phyloP scores from a whole-genome alignment of 106 monocot species.

The Dioscorea alata region DNA sequence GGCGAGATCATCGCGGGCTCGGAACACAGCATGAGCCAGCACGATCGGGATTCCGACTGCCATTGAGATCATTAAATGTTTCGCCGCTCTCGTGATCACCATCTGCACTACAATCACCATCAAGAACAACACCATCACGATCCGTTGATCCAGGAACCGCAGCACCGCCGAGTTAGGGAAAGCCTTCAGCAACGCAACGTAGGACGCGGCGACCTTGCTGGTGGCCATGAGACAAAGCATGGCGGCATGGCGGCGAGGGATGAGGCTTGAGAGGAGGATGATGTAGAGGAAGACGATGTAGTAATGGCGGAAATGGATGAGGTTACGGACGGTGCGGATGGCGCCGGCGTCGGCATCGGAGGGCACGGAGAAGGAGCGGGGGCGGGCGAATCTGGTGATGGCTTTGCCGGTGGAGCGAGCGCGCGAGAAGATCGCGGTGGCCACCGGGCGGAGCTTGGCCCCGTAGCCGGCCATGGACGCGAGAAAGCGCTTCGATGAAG shows the following conservation, averaged over 20 bases:
- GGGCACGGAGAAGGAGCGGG: slow-evolving; percentile 12
- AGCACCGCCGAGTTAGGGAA: slow-evolving; percentile 15
- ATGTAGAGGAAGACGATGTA: slow-evolving; percentile 19
- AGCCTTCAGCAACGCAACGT: slow-evolving; percentile 7
- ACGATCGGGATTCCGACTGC: slow-evolving; percentile 12
- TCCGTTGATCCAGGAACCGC: not conserved
- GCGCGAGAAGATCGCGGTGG: not conserved
- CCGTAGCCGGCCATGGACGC: not conserved
- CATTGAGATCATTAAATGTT: slow-evolving; percentile 11
- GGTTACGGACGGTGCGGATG: slow-evolving; percentile 19
- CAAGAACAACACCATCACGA: slow-evolving; percentile 4
- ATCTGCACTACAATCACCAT: slow-evolving; percentile 21
- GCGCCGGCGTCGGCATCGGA: slow-evolving; percentile 19
- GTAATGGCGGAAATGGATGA: slow-evolving; percentile 16
- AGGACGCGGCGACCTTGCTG: slow-evolving; percentile 7
- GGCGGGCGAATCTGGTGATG: slow-evolving; percentile 10
- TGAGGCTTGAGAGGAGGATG: slow-evolving; percentile 14
- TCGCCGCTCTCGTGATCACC: slow-evolving; percentile 13
- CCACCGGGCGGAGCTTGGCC: not conserved
- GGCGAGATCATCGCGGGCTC: slow-evolving; percentile 12
- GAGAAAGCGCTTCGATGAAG: not conserved
- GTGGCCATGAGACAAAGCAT: slow-evolving; percentile 15
- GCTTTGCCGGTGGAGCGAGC: slow-evolving; percentile 9
- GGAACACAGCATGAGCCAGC: slow-evolving; percentile 12
- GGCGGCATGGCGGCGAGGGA: slow-evolving; percentile 7